These are phyloP conservation scores for Trichoderma breve DNA, from an alignment of 2,329 filamentous ascomycete genomes.

Conservation along the genomic window DNA sequence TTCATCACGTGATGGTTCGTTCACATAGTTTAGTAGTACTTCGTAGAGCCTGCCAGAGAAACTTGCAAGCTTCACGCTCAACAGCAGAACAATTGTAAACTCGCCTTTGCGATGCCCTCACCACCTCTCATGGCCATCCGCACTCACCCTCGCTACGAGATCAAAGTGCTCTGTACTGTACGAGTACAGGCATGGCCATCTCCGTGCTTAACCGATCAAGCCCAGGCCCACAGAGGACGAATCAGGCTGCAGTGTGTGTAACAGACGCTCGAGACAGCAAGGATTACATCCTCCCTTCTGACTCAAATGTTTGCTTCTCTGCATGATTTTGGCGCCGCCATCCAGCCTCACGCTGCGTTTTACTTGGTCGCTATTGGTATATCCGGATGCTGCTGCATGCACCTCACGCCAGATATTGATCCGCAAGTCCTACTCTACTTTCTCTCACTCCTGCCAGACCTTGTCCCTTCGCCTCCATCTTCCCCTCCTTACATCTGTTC, in stretches of 20 bases:
- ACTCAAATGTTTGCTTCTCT: neutral
- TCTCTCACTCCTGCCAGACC: neutral
- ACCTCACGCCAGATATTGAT: neutral
- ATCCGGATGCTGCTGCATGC: neutral
- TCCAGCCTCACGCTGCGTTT: neutral
- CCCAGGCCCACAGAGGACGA: neutral
- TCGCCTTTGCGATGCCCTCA: neutral
- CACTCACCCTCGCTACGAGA: neutral
- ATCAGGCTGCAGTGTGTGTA: neutral
- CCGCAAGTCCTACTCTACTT: neutral
- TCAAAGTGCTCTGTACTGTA: neutral
- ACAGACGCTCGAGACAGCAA: conserved; percentile 5
- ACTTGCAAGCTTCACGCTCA: neutral
- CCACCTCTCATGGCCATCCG: neutral
- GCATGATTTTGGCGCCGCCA: conserved; percentile 6
- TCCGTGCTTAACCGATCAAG: neutral
- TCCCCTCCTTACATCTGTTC: neutral
- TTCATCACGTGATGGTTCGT: neutral
- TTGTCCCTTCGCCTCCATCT: neutral
- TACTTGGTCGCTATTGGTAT: neutral
- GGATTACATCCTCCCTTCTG: neutral
- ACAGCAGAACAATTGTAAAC: neutral
- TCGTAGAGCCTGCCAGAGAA: neutral
- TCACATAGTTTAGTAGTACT: neutral
- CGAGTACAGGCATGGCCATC: neutral